Evolutionary conservation across 345 rosid genomes (phyloP), one percentile per base, ranked within the genome.

Genomic region (Gossypium mustelinum): DNA sequence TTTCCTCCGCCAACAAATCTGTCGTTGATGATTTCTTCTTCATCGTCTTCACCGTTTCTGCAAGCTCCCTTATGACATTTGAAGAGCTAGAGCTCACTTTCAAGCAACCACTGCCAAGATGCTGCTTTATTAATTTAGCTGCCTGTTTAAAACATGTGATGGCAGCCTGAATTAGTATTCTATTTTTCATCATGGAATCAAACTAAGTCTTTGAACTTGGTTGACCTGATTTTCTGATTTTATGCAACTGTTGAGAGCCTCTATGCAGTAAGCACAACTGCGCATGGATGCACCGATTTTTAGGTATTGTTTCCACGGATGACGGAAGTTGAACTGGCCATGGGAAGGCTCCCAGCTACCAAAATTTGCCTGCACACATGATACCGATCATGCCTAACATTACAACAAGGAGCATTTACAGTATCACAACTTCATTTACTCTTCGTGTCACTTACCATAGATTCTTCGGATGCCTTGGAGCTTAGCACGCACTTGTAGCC

Each of bases 271-370:
- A 72, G 87, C 88, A 45, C 82, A 82, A 54, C 75, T 60, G 17
- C 90, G 78, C 60, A 82, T 56, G 6, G 82, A 67, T 6, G 88
- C 83, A 0, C 88, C 87, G 0, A 87, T 69, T 72, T 84, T 85
- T 20, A 81, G 75, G 78, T 85, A 85, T 41, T 85, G 88, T 52
- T 84, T 73, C 90, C 90, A 85, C n/a, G 90, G 88, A 69, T 87
- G 85, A 13, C 74, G 76, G 80, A 82, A 87, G 75, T 34, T 78
- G 80, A 87, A 87, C 22, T 12, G 64, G 48, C 90, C 90, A 79
- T 87, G 90, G 12, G 81, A 80, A 68, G 90, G 90, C 58, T 87
- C 88, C 87, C 86, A 85, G 80, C 84, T 79, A 0, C 87, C 85
- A 43, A 85, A 84, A 70, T 73, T 85, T 18, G 85, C 82, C 88